Percentiles rank a stretch among this genome's conserved stretches.
These are phyloP conservation scores for Suillus spraguei DNA, from an alignment of 768 basidiomycete species.

Conservation along the genomic window DNA sequence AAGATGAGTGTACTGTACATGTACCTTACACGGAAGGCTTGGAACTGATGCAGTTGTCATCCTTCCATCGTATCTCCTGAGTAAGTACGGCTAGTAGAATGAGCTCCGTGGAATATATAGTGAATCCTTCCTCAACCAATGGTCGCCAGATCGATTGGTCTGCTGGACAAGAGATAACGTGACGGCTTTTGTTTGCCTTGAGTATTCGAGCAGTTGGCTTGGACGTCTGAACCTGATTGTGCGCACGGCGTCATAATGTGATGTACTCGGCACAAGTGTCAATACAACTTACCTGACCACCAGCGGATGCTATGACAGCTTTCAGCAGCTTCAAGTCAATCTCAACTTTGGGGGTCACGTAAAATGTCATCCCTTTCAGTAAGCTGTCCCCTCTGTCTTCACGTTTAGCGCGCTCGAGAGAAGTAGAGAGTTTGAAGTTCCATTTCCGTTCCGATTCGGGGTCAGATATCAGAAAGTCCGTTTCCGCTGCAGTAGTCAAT, in stretches of 20 bases:
- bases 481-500: conserved; percentile 52
- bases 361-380: conserved; percentile 70
- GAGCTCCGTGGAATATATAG: conserved; percentile 72
- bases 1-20: neutral
- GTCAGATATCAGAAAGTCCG: conserved; percentile 62
- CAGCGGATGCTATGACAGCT: conserved; percentile 67
- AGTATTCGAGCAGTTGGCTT: conserved; percentile 59
- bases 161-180: conserved; percentile 66
- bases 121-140: conserved; percentile 48
- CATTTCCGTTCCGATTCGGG: conserved; percentile 64
- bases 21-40: conserved; percentile 5
- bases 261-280: neutral
- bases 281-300: conserved; percentile 60
- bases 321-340: conserved; percentile 64
- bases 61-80: conserved; percentile 70
- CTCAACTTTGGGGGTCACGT: conserved; percentile 67
- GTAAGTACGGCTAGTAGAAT: conserved; percentile 63
- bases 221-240: conserved; percentile 42
- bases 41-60: conserved; percentile 26
- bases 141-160: conserved; percentile 71
- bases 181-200: conserved; percentile 48
- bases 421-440: conserved; percentile 61
- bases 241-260: neutral
- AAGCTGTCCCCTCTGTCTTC: conserved; percentile 48
- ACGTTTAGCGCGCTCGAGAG: conserved; percentile 57